Base-by-base conservation (phyloP, 257 asterid genomes). In the Lycium barbarum region DNA sequence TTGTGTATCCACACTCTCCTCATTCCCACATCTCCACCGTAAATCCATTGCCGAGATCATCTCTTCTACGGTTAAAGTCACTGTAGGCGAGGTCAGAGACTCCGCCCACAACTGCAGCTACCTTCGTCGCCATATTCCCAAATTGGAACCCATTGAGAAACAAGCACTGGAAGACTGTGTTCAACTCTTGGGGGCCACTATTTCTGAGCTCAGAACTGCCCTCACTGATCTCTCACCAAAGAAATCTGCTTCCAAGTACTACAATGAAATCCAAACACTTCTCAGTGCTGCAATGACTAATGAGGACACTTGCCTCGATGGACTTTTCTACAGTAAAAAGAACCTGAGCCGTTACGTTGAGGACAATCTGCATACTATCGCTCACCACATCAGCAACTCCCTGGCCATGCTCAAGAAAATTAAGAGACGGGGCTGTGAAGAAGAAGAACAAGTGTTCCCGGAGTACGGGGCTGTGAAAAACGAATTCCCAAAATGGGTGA, bases 301-400 rank as follows among this genome's bases (percentile, higher is more conserved):
- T 65, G 71, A 65, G 40, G 43, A 65, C 15, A 65, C 71, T 26
- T 65, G 71, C 71, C 43, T 65, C 40, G 71, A 65, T 65, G 71
- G 71, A 65, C 71, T 65, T 3, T 65, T 65, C 8, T 10, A 65
- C 18, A 10, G 43, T 33, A 65, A 35, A 65, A 65, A 65, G 18
- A 26, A 65, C 43, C 26, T 65, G 33, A 65, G 17, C 43, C 40
- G 43, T 65, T 65, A 65, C 18, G 43, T 65, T 5, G 43, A 26
- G 71, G 71, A 65, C 40, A 65, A 65, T 65, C 71, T 65, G 71
- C 71, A 65, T 11, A 65, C 71, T 9, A 65, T 65, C 43, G 6
- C 71, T 33, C 43, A 65, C 43, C 71, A 65, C 3, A 17, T 65
- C 43, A 65, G 43, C 43, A 65, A 65, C 71, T 65, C 71, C 71